Base-by-base conservation (phyloP, 495 filamentous ascomycete genomes). In the Staphylotrichum tortipilum region DNA sequence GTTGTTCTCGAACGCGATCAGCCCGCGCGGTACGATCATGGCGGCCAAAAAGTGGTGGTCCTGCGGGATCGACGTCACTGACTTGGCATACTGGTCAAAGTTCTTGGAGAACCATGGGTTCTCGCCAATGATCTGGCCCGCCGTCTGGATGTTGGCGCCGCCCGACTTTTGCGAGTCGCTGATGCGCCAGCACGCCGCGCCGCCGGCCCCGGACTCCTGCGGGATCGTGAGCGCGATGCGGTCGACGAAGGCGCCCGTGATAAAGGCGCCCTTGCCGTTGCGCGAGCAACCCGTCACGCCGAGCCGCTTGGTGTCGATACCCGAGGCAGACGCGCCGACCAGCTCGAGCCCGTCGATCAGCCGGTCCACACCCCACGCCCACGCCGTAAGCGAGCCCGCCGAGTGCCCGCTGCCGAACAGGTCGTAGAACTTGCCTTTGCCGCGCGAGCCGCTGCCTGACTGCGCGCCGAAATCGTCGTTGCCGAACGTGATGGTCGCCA, bases 91-190 rank as follows among this genome's bases (percentile, higher is more conserved):
- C 3, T 45, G 17, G 65, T 75, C 60, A 38, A 78, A 72, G 42
- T 58, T 55, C 35, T 60, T 51, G 48, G 67, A 69, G 62, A 78
- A 76, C 74, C 76, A 78, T 2, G 68, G 68, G 58, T 78, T 74
- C 67, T 78, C 76, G 18, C 61, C 55, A 4, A 78, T 58, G 57
- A 78, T 75, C 59, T 77, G 60, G 35, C 49, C 43, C 9, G 72
- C 73, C 3, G 73, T 78, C 67, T 78, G 76, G 67, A 78, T 76
- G 63, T 75, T 77, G 60, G 67, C 63, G n/a, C 74, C 74, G n/a
- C 56, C 41, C 54, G 52, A 45, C 34, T 74, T 66, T 51, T 75
- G 57, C 22, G 46, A 47, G 57, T 78, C 76, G 12, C 66, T 70
- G 52, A 78, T 70, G 49, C 76, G 70, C 74, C 74, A 78, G 65